Evolutionary conservation across 306 rosid species (phyloP).

Genomic region (Rosa persica): DNA sequence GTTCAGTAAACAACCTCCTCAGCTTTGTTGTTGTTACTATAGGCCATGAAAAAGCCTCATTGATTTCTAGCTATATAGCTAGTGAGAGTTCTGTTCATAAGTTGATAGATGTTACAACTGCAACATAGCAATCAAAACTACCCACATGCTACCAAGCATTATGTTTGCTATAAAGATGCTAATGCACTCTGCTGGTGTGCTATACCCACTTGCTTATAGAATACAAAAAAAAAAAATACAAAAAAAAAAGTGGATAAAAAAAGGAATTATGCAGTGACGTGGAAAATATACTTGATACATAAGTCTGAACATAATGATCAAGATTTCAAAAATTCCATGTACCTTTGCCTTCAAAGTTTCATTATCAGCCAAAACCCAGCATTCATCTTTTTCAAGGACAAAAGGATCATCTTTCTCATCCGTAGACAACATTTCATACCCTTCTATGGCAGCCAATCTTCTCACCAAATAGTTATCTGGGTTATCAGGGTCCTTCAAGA

Average conservation of each 20-base stretch:
- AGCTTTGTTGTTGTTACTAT: background rate
- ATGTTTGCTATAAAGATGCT: background rate
- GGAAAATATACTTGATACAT: slow-evolving; percentile 12
- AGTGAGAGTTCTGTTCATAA: background rate
- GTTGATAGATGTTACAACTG: background rate
- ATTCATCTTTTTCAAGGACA: slow-evolving; percentile 70
- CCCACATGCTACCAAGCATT: background rate
- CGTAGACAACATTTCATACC: slow-evolving; percentile 82
- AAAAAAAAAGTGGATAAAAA: background rate
- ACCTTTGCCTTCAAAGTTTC: slow-evolving; percentile 81
- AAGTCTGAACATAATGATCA: slow-evolving; percentile 1
- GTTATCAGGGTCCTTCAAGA: slow-evolving; percentile 81
- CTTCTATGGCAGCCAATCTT: slow-evolving; percentile 88
- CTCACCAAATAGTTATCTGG: slow-evolving; percentile 62
- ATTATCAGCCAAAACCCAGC: slow-evolving; percentile 96
- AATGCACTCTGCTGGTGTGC: background rate
- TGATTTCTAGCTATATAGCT: no score
- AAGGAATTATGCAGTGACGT: background rate
- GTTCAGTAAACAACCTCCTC: background rate
- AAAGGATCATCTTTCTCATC: slow-evolving; percentile 85
- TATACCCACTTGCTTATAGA: background rate
- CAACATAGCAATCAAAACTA: background rate
- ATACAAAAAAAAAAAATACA: background rate
- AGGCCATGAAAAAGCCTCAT: background rate
- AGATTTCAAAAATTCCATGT: slow-evolving; percentile 24